A percentile compares a stretch with the other conserved stretches of the same genome.
phyloP scores from a whole-genome alignment of 2,329 filamentous ascomycete species.

The Chlorencoelia australis region DNA sequence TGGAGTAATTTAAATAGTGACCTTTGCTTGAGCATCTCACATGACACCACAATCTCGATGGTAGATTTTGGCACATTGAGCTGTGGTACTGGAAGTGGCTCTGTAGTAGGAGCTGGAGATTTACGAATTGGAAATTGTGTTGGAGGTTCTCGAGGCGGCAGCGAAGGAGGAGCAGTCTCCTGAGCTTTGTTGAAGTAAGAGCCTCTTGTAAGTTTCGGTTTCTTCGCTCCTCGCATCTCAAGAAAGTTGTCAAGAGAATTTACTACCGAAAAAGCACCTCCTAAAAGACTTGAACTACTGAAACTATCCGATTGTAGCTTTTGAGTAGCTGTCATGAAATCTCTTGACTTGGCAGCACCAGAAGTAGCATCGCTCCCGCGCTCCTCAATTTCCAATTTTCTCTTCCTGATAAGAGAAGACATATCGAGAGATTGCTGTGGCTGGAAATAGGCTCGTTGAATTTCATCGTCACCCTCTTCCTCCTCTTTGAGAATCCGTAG shows the following conservation, averaged over 20 bases:
- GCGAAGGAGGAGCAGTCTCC: neutral
- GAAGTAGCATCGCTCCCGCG: neutral
- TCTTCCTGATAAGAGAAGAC: constrained; percentile 31
- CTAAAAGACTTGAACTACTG: constrained; percentile 12
- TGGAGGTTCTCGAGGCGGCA: neutral
- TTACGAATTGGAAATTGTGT: constrained; percentile 7
- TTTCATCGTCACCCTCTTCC: constrained; percentile 29
- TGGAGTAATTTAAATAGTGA: constrained; percentile 41
- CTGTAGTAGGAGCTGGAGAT: constrained; percentile 8
- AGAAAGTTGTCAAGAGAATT: constrained; percentile 41
- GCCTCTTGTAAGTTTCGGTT: constrained; percentile 20
- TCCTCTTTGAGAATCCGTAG: constrained; percentile 34
- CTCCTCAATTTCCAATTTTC: constrained; percentile 23
- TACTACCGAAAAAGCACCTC: constrained; percentile 30
- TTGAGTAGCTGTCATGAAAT: constrained; percentile 3
- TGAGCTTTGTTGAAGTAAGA: constrained; percentile 18
- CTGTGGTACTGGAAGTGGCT: constrained; percentile 13
- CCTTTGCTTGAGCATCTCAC: constrained; percentile 35
- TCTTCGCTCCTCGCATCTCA: constrained; percentile 33
- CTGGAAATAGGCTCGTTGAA: constrained; percentile 21
- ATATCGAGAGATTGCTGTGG: constrained; percentile 24
- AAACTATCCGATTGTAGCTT: constrained; percentile 17
- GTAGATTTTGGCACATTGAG: constrained; percentile 14
- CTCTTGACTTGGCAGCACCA: neutral
- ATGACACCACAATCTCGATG: constrained; percentile 42